Evolutionary conservation across 1,284 basidiomycete genomes (phyloP).

Genomic region (Puccinia polysora): DNA sequence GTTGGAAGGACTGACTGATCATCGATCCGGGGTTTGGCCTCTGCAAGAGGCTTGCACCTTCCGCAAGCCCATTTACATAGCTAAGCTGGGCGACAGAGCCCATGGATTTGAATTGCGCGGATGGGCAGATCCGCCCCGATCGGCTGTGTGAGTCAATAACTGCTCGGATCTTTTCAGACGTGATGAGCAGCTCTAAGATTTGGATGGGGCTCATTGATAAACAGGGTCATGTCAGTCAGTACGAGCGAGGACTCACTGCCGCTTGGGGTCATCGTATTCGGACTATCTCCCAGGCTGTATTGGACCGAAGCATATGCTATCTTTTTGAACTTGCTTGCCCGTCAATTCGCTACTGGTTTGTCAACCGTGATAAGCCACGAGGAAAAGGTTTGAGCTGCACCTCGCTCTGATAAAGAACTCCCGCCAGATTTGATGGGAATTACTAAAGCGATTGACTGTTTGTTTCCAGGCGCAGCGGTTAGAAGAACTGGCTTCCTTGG

Average conservation of each 20-base stretch:
- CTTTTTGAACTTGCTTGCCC: slow-evolving; percentile 31
- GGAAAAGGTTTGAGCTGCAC: slow-evolving; percentile 24
- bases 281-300: slow-evolving; percentile 37
- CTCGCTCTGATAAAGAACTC: too few species aligned
- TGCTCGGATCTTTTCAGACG: background rate
- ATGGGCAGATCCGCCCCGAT: slow-evolving; percentile 29
- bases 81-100: slow-evolving; percentile 30
- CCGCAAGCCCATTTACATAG: slow-evolving; percentile 31
- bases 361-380: slow-evolving; percentile 39
- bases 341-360: slow-evolving; percentile 36
- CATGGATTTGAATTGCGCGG: slow-evolving; percentile 26
- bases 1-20: slow-evolving; percentile 11
- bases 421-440: too few species aligned
- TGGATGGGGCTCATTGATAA: background rate
- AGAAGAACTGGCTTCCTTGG: slow-evolving; percentile 36
- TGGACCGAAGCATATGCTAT: slow-evolving; percentile 42
- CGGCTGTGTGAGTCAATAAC: slow-evolving; percentile 26
- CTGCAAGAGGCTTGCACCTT: slow-evolving; percentile 39
- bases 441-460: too few species aligned
- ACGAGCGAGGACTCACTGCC: slow-evolving; percentile 33
- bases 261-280: slow-evolving; percentile 40
- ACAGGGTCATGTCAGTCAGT: slow-evolving; percentile 37
- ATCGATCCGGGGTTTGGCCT: slow-evolving; percentile 27
- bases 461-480: slow-evolving; percentile 29
- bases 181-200: background rate